A percentile compares a stretch with the other conserved stretches of the same genome.
Conservation (phyloP, 1,284 basidiomycete species). For the Trichosporon sp. region DNA sequence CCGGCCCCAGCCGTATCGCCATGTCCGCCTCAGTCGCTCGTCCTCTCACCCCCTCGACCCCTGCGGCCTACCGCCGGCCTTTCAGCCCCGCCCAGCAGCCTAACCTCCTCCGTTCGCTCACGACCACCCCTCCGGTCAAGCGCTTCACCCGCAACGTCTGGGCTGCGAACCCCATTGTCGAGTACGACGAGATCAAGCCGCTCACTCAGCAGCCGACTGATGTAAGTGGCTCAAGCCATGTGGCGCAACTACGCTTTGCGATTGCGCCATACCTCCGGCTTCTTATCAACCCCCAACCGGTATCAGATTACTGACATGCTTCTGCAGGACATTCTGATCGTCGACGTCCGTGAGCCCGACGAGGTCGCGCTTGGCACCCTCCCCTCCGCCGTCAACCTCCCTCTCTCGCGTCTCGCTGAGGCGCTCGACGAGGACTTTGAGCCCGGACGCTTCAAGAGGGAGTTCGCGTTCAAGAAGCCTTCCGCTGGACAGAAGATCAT, state of each 20-base stretch:
- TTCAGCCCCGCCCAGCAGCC: background rate
- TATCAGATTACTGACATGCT: slow-evolving; percentile 4
- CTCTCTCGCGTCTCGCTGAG: slow-evolving; percentile 70
- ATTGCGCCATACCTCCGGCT: background rate
- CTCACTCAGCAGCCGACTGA: slow-evolving; percentile 72
- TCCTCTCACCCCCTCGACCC: background rate
- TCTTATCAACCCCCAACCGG: background rate
- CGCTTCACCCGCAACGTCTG: slow-evolving; percentile 23
- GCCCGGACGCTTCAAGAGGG: slow-evolving; percentile 61
- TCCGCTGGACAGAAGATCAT: slow-evolving; percentile 68
- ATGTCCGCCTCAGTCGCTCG: slow-evolving; percentile 5
- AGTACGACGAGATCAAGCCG: slow-evolving; percentile 79
- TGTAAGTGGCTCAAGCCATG: slow-evolving; percentile 55
- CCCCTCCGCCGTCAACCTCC: slow-evolving; percentile 89
- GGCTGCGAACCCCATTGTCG: slow-evolving; percentile 56
- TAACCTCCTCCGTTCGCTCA: background rate
- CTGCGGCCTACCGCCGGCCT: background rate
- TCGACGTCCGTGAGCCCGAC: slow-evolving; percentile 90
- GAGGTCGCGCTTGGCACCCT: slow-evolving; percentile 93
- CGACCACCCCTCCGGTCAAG: background rate
- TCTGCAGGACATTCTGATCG: slow-evolving; percentile 67
- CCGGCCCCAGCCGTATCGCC: slow-evolving; percentile 1
- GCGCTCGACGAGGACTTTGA: slow-evolving; percentile 59
- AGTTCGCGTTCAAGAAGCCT: slow-evolving; percentile 84
- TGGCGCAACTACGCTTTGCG: background rate